Evolutionary conservation across 140 eudicot species (phyloP).

Genomic region (Oenanthe javanica): DNA sequence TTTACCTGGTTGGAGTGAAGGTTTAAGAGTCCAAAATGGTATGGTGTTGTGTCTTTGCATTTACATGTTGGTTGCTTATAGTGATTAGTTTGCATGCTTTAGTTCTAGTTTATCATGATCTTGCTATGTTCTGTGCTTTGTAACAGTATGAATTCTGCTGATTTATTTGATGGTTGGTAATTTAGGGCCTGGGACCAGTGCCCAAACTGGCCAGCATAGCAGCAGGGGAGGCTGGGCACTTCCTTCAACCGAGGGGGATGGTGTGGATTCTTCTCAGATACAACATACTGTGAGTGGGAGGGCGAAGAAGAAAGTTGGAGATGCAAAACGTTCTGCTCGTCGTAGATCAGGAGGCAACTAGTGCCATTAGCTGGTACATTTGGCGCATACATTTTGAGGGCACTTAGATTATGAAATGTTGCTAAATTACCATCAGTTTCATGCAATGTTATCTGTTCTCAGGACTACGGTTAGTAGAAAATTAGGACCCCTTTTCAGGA

Average conservation of each 20-base stretch:
- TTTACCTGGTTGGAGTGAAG: slow-evolving; percentile 66
- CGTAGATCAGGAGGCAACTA: not conserved
- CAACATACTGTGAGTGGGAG: not conserved
- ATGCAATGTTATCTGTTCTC: not conserved
- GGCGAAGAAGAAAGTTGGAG: not conserved
- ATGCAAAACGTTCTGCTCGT: not conserved
- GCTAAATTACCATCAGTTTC: not conserved
- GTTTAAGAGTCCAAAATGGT: slow-evolving; percentile 20
- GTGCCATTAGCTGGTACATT: not conserved
- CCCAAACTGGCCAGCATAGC: slow-evolving; percentile 19
- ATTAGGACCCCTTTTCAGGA: not conserved
- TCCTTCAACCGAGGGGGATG: slow-evolving; percentile 43
- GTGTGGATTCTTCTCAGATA: not conserved
- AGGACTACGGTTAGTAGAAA: not conserved
- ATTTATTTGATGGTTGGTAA: not conserved
- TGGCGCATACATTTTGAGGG: not conserved
- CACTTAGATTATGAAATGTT: not conserved
- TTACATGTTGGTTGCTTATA: not conserved
- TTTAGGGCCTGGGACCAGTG: slow-evolving; percentile 29
- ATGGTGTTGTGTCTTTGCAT: slow-evolving; percentile 7
- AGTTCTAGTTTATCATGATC: not conserved
- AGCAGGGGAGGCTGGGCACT: slow-evolving; percentile 78
- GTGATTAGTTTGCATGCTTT: not conserved
- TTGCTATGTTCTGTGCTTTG: not conserved
- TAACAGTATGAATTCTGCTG: not conserved